Base-by-base conservation (phyloP, 139 green algal genomes). In the Raphidocelis subcapitata region DNA sequence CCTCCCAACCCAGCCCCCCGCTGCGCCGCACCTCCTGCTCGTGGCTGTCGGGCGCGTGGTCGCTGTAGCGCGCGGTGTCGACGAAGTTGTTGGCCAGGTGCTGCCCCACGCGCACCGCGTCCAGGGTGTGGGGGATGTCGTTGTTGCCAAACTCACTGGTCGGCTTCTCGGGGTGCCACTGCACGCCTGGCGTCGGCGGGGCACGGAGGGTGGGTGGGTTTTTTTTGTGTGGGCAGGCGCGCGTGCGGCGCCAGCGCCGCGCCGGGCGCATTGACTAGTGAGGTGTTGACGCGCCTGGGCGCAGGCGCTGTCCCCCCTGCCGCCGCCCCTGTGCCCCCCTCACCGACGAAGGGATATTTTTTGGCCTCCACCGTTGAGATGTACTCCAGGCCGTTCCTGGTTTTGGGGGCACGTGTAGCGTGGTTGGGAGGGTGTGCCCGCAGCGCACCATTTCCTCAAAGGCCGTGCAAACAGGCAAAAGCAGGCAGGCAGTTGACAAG, bases 141-240 rank as follows among this genome's bases (percentile, higher is more conserved):
- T 79, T 37, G 78, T 91, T 90, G 70, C 82, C 84, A 83, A 95
- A 95, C 79, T 95, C 90, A 62, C 76, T 93, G 20, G 89, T 89
- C 24, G 90, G 89, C 84, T 95, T 95, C 85, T 95, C 90, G 2
- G 90, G 90, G 84, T 95, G 90, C 90, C 90, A 95, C 77, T 95
- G 89, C 5, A 84, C 87, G 72, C 82, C 76, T 82, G 72, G 29
- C 18, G 18, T 14, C 16, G 18, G 33, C 20, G 20, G n/a, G 59
- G 3, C 26, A n/a, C 10, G 21, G 26, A 21, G 3, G 23, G 35
- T 65, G 32, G 32, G 3, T 15, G 21, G 23, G 32, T 1, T 46
- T 37, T 41, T 46, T 15, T 56, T 56, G 15, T 56, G 47, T 56
- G 15, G 47, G 47, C 47, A 24, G 47, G 47, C n/a, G n/a, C n/a